Evolutionary conservation across 768 basidiomycete genomes (phyloP), one percentile per base, ranked within the genome.

Genomic region (Hericium alpestre): DNA sequence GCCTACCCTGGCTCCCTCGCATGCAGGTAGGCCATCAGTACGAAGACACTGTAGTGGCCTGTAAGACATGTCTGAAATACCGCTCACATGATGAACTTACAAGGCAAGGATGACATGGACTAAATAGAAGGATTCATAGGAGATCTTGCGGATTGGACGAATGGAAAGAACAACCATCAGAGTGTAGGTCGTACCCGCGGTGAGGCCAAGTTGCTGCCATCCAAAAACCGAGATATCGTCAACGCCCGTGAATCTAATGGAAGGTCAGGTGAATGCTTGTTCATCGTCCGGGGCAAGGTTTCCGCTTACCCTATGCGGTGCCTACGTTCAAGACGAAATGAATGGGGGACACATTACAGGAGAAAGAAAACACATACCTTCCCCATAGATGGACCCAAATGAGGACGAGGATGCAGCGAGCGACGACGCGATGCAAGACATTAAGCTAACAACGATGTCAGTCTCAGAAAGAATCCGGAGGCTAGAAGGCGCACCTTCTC

Each of bases 401-500:
- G 13, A 65, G 53, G 20, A 65, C 46, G 12, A 64, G 46, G 40
- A 58, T 59, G 7, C 59, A 51, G 18, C 64, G 55, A 22, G 64
- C 64, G n/a, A 57, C 61, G n/a, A 49, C 56, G n/a, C 64, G 58
- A 53, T 65, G 64, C 20, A 65, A 53, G 38, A 65, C 54, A 48
- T 64, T 65, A 12, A 64, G 46, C 63, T 64, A 39, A 16, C 43
- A 16, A 38, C 11, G 15, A 22, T 11, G 20, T 22, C 22, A 37
- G 15, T 22, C 2, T 9, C 12, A 15, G 15, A 13, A 16, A 51
- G 15, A 16, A 18, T 12, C 13, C 4, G n/a, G 18, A 13, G 5
- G 38, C 18, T 20, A 32, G 32, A 25, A 38, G 9, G 40, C 32
- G 16, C 12, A 56, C 61, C 61, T 69, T 70, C 54, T 73, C 72